These are phyloP conservation scores for Cairneyella variabilis DNA, from an alignment of 495 filamentous ascomycete species.

Conservation along the genomic window DNA sequence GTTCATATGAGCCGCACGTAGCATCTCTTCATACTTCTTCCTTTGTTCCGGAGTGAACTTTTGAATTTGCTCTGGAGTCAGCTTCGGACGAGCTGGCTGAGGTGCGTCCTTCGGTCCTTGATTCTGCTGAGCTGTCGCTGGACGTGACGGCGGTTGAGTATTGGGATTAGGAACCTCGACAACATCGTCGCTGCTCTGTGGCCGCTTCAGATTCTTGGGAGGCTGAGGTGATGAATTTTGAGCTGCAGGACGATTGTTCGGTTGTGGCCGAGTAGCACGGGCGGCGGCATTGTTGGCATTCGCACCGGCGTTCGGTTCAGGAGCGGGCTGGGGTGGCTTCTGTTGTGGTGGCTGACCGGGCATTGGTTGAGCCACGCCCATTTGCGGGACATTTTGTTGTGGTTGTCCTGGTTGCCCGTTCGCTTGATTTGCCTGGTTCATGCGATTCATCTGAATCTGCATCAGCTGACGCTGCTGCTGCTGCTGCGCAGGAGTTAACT, in stretches of 20 bases:
- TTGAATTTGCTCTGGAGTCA: slow-evolving; percentile 50
- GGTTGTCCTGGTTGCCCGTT: slow-evolving; percentile 21
- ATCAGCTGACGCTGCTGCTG: slow-evolving; percentile 30
- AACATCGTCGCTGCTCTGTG: slow-evolving; percentile 59
- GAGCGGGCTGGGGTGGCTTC: slow-evolving; percentile 10
- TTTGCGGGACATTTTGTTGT: slow-evolving; percentile 2
- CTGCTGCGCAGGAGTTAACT: slow-evolving; percentile 32
- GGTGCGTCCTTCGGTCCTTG: slow-evolving; percentile 18
- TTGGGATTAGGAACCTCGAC: slow-evolving; percentile 51
- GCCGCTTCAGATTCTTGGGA: slow-evolving; percentile 49
- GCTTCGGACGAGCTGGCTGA: slow-evolving; percentile 29
- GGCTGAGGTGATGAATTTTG: slow-evolving; percentile 25
- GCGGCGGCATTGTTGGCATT: slow-evolving; percentile 6
- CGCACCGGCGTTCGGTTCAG: slow-evolving; percentile 1
- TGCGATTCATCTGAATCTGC: slow-evolving; percentile 1
- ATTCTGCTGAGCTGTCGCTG: slow-evolving; percentile 9
- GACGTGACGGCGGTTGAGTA: slow-evolving; percentile 28
- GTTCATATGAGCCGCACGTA: slow-evolving; percentile 1
- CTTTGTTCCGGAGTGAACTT: slow-evolving; percentile 40
- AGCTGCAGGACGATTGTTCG: slow-evolving; percentile 9
- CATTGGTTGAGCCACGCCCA: background rate
- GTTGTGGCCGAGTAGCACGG: slow-evolving; percentile 12
- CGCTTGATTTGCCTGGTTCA: background rate
- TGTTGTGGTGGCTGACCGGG: slow-evolving; percentile 8
- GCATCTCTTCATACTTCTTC: slow-evolving; percentile 27